Evolutionary conservation across 345 rosid genomes (phyloP).

Genomic region (Citrus hindsii): DNA sequence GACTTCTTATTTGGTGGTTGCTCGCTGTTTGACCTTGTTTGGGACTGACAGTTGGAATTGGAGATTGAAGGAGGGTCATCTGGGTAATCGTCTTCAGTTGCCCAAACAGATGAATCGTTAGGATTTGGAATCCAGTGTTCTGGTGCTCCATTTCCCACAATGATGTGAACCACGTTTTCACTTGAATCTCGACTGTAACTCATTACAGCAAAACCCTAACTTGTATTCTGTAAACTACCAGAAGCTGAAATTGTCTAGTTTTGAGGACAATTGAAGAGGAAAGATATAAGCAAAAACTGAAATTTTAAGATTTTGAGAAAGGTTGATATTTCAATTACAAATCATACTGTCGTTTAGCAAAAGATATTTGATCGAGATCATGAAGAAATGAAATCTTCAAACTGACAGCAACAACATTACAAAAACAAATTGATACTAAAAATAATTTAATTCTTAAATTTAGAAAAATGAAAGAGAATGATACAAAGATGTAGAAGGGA

Average conservation of each 20-base stretch:
- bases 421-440: not conserved
- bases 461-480: not conserved
- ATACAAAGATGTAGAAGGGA: not conserved
- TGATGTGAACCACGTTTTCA: conserved; percentile 65
- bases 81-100: conserved; percentile 86
- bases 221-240: not conserved
- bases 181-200: conserved; percentile 46
- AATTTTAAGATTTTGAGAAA: conserved; percentile 22
- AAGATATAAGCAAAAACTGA: not conserved
- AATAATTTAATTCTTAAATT: not conserved
- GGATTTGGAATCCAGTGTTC: conserved; percentile 66
- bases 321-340: conserved; percentile 16
- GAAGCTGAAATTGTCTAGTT: conserved; percentile 15
- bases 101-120: conserved; percentile 63
- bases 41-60: conserved; percentile 42
- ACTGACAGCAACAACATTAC: not conserved
- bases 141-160: conserved; percentile 40
- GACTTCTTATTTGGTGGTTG: conserved; percentile 58
- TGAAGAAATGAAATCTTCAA: not conserved
- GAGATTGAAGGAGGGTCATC: conserved; percentile 34
- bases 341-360: not conserved
- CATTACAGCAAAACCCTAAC: conserved; percentile 49
- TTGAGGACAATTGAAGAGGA: conserved; percentile 10
- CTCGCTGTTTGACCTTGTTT: conserved; percentile 46
- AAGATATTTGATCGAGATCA: too few relatives aligned